These are phyloP conservation scores for Dunaliella primolecta DNA, from an alignment of 139 green algal genomes.

Conservation along the genomic window DNA sequence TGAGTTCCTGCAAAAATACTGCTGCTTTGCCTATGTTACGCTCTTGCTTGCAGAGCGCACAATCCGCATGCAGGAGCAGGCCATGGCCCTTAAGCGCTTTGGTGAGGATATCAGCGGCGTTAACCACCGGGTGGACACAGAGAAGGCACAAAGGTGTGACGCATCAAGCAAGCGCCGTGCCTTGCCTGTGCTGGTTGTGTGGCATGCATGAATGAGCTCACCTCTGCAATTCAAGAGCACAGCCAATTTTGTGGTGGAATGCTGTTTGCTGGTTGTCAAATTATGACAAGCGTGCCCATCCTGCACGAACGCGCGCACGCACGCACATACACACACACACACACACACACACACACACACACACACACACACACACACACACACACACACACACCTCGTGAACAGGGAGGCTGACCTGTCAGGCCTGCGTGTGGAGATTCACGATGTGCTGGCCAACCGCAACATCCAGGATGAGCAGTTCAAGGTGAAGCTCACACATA, in stretches of 20 bases:
- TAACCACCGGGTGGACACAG: slow-evolving; percentile 56
- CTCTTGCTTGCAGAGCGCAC: slow-evolving; percentile 35
- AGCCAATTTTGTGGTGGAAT: too few species aligned
- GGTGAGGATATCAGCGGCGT: slow-evolving; percentile 66
- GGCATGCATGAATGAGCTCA: too few species aligned
- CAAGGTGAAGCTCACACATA: slow-evolving; percentile 27
- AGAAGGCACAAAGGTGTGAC: slow-evolving; percentile 28
- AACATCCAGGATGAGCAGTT: slow-evolving; percentile 65
- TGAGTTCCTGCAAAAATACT: not conserved
- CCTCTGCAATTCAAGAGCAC: too few species aligned
- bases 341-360: too few species aligned
- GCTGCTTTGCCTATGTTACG: not conserved
- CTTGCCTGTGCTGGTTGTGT: not conserved
- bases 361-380: not conserved
- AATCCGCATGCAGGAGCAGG: slow-evolving; percentile 36
- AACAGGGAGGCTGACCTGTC: slow-evolving; percentile 44
- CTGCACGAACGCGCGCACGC: too few species aligned
- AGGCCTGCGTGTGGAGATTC: slow-evolving; percentile 49
- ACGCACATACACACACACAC: too few species aligned
- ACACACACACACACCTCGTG: not conserved
- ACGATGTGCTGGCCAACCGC: slow-evolving; percentile 58
- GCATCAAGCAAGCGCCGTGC: too few species aligned
- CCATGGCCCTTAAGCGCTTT: slow-evolving; percentile 45
- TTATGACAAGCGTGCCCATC: too few species aligned
- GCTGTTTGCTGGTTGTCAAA: too few species aligned